phyloP scores from a whole-genome alignment of 495 filamentous ascomycete species.

The Talaromyces ruber region DNA sequence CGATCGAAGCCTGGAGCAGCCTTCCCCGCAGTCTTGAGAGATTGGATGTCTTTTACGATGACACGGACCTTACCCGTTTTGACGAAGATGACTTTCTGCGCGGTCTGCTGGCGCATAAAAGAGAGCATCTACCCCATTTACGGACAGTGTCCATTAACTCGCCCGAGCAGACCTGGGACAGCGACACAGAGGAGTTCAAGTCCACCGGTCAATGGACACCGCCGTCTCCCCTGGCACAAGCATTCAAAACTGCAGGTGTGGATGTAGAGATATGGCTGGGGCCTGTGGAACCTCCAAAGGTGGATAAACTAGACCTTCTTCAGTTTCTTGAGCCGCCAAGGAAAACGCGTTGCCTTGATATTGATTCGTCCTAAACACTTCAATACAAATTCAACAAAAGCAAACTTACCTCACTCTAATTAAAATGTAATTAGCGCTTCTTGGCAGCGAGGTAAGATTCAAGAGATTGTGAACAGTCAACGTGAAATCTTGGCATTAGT shows the following conservation, averaged over 20 bases:
- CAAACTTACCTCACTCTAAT: no score
- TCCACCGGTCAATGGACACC: neutral
- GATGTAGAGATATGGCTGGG: neutral
- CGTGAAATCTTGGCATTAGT: neutral
- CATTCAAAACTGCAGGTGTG: neutral
- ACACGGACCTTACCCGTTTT: slow-evolving; percentile 5
- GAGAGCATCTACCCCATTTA: neutral
- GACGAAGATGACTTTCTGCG: neutral
- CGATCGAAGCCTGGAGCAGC: slow-evolving; percentile 5
- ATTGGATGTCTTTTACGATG: slow-evolving; percentile 14
- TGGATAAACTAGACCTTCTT: neutral
- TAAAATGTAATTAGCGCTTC: neutral
- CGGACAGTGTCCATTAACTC: neutral
- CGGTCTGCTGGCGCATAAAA: neutral
- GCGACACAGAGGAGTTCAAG: neutral
- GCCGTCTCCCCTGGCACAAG: neutral
- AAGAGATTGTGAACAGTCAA: neutral
- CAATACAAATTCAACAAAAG: no score
- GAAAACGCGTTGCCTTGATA: neutral
- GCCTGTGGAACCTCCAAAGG: neutral
- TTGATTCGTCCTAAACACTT: neutral
- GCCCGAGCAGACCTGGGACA: neutral
- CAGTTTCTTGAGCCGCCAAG: neutral
- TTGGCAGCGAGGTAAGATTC: neutral
- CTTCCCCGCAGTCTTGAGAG: slow-evolving; percentile 11